phyloP scores from a whole-genome alignment of 208 protist genomes.

The Eutreptiella sp. region DNA sequence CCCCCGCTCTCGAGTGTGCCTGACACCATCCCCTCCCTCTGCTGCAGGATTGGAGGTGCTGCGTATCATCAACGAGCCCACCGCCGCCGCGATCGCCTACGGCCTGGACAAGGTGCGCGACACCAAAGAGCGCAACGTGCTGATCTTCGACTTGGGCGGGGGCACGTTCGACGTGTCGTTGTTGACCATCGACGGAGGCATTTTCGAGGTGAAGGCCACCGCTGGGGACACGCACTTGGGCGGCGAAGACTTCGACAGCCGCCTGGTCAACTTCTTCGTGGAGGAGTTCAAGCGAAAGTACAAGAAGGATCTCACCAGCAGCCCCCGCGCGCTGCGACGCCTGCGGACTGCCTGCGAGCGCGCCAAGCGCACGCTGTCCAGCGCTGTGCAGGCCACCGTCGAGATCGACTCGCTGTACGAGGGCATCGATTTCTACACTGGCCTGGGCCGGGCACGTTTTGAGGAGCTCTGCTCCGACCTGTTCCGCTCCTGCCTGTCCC shows the following conservation, averaged over 20 bases:
- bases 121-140: constrained; percentile 66
- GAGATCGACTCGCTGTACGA: constrained; percentile 97
- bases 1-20: too few relatives aligned
- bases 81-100: constrained; percentile 93
- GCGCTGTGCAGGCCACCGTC: constrained; percentile 77
- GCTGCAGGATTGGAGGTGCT: constrained; percentile 86
- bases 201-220: constrained; percentile 99
- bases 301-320: constrained; percentile 63
- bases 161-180: constrained; percentile 98
- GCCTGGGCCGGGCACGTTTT: constrained; percentile 96
- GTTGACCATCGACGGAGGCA: constrained; percentile 96
- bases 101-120: constrained; percentile 81
- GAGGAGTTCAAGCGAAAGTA: constrained; percentile 84
- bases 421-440: constrained; percentile 92
- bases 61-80: constrained; percentile 96
- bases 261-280: constrained; percentile 92
- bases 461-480: constrained; percentile 89
- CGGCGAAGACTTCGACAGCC: constrained; percentile 98
- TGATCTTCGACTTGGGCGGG: constrained; percentile 97
- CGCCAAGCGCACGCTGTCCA: constrained; percentile 96
- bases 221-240: constrained; percentile 98
- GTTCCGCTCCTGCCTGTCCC: constrained; percentile 71
- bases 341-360: constrained; percentile 78
- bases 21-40: too few relatives aligned
- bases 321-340: constrained; percentile 61